phyloP scores from a whole-genome alignment of 352 stramenopile species.

The Pythium dissimile region DNA sequence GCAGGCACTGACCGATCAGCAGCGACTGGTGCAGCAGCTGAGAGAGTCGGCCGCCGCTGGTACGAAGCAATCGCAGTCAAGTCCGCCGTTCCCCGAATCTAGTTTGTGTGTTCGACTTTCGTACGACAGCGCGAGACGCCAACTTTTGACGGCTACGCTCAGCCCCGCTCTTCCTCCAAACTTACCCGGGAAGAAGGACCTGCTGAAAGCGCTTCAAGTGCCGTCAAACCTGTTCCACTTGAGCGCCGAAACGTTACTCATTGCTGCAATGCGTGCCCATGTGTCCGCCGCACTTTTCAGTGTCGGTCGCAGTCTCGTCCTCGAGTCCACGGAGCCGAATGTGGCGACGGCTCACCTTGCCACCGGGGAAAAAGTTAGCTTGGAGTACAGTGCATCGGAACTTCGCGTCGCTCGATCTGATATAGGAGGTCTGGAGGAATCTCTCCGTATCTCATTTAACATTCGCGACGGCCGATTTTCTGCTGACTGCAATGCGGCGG shows the following conservation, averaged over 20 bases:
- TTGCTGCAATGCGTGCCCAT: conserved; percentile 74
- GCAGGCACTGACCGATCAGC: conserved; percentile 50
- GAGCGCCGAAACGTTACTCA: conserved; percentile 70
- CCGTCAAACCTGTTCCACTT: conserved; percentile 78
- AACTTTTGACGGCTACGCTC: conserved; percentile 58
- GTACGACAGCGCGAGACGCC: conserved; percentile 56
- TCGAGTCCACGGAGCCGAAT: conserved; percentile 59
- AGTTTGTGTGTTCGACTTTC: conserved; percentile 67
- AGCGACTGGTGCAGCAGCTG: conserved; percentile 56
- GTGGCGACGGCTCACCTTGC: conserved; percentile 50
- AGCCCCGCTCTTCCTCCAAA: conserved; percentile 65
- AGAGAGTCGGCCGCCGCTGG: conserved; percentile 30
- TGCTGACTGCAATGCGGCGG: conserved; percentile 57
- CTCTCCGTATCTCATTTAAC: conserved; percentile 79
- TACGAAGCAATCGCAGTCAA: conserved; percentile 14
- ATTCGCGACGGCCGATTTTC: conserved; percentile 71
- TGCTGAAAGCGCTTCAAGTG: conserved; percentile 61
- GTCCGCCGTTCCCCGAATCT: conserved; percentile 53
- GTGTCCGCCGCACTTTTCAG: conserved; percentile 70
- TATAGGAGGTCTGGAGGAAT: conserved; percentile 74
- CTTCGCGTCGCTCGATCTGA: conserved; percentile 64
- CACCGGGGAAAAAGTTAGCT: conserved; percentile 65
- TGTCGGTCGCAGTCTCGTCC: conserved; percentile 61
- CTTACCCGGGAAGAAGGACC: conserved; percentile 41
- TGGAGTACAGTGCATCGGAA: conserved; percentile 56